These are phyloP conservation scores for Ceratocystiopsis sp. DNA, from an alignment of 2,329 filamentous ascomycete species.

Conservation along the genomic window DNA sequence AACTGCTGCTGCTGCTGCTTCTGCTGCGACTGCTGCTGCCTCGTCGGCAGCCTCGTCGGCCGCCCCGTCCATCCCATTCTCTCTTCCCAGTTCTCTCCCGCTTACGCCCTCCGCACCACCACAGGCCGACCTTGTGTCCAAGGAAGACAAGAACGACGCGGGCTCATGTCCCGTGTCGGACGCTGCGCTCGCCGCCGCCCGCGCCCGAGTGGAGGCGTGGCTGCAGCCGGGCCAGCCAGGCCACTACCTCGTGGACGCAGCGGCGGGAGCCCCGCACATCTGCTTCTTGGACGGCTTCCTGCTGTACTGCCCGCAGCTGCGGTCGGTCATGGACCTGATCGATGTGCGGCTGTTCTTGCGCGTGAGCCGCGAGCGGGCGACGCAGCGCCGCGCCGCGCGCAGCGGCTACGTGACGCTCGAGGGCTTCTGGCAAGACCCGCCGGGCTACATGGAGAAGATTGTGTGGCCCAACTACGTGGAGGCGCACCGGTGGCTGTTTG, in stretches of 20 bases:
- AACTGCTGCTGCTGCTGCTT: neutral
- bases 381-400: slow-evolving; percentile 47
- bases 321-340: slow-evolving; percentile 41
- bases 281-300: slow-evolving; percentile 82
- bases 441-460: slow-evolving; percentile 81
- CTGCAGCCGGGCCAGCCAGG: slow-evolving; percentile 27
- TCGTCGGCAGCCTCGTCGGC: neutral
- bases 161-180: slow-evolving; percentile 35
- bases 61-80: neutral
- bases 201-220: slow-evolving; percentile 29
- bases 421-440: slow-evolving; percentile 91
- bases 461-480: slow-evolving; percentile 91
- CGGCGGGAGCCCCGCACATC: slow-evolving; percentile 21
- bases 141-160: slow-evolving; percentile 46
- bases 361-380: slow-evolving; percentile 46
- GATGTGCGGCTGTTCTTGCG: slow-evolving; percentile 67
- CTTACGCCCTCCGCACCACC: neutral
- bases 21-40: neutral
- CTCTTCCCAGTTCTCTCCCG: slow-evolving; percentile 3
- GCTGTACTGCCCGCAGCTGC: slow-evolving; percentile 45
- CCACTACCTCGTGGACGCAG: slow-evolving; percentile 11
- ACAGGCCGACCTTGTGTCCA: slow-evolving; percentile 33
- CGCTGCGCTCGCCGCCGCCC: slow-evolving; percentile 27
- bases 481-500: slow-evolving; percentile 68
- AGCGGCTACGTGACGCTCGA: slow-evolving; percentile 67